Conservation (phyloP, 2,329 filamentous ascomycete species). For the Orbilia oligospora region DNA sequence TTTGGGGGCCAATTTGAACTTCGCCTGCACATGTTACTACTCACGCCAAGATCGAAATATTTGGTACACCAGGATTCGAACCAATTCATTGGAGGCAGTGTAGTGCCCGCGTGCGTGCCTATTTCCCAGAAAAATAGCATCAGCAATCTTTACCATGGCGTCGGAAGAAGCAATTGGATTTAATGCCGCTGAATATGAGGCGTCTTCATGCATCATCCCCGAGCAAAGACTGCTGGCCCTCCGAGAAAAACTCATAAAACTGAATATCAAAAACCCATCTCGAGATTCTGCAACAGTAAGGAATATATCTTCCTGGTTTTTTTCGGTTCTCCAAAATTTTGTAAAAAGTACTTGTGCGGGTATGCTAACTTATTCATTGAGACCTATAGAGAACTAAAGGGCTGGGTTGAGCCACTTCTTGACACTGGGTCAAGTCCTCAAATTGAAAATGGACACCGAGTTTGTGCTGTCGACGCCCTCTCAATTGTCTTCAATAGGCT, state of each 20-base stretch:
- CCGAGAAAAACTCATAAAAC: conserved; percentile 45
- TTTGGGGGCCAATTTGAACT: background rate
- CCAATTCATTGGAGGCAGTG: background rate
- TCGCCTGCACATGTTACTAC: background rate
- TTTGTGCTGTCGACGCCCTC: conserved; percentile 43
- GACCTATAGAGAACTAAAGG: conserved; percentile 42
- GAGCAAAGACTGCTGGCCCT: conserved; percentile 23
- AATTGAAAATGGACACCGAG: conserved; percentile 40
- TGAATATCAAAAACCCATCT: conserved; percentile 48
- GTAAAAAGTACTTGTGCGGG: background rate
- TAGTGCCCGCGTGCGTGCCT: background rate
- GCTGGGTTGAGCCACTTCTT: conserved; percentile 45
- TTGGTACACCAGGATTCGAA: background rate
- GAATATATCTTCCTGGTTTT: background rate
- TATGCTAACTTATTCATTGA: conserved; percentile 42
- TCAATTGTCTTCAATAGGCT: conserved; percentile 54
- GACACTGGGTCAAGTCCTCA: conserved; percentile 22
- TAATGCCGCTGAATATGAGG: conserved; percentile 14
- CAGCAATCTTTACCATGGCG: conserved; percentile 32
- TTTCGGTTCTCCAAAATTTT: background rate
- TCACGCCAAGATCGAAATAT: conserved; percentile 4
- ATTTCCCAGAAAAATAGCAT: background rate
- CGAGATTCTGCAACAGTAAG: conserved; percentile 40
- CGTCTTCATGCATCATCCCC: conserved; percentile 13
- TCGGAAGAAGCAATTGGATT: conserved; percentile 15